Evolutionary conservation across 768 basidiomycete genomes (phyloP), one percentile per base, ranked within the genome.

Genomic region (Collybia mongolica): DNA sequence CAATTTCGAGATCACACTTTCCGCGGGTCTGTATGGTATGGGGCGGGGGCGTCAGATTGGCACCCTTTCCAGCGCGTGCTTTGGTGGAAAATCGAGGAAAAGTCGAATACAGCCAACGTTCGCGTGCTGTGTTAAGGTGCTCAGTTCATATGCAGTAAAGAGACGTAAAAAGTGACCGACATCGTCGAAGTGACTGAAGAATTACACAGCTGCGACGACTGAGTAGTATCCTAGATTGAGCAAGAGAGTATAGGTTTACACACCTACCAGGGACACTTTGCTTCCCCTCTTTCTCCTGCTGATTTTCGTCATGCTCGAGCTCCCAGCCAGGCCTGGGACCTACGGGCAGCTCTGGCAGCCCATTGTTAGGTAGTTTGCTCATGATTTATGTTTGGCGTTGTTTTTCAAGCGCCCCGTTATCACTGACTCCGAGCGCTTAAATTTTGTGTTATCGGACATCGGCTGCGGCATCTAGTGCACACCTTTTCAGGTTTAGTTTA

Each of bases 71-170:
- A 38, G 78, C 79, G 15, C 85, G 80, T 42, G 77, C 67, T 56
- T 81, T 86, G 48, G 77, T 78, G 18, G 86, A 86, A 62, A 90
- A 91, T 59, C 81, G 86, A 20, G 84, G 82, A 54, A 91, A 89
- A 14, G 75, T 79, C 12, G 77, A 76, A 39, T 76, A 72, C 14
- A 91, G 67, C 86, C 87, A 90, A 64, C 76, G 79, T 20, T 88
- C 81, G 36, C 89, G 79, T 23, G 89, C 88, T 90, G 57, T 39
- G 56, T 51, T 29, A 51, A 51, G 52, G 18, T 42, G 35, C 49
- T 46, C 49, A 45, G 28, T 5, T 54, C 50, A 18, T 29, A 56
- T 48, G 23, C 46, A 44, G 54, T 39, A 39, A 44, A 24, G n/a
- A 20, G 35, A 19, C 49, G 39, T 26, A 26, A 7, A 28, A 49